These are phyloP conservation scores for Miscanthus lutarioriparius DNA, from an alignment of 176 grass and related monocot genomes.

Conservation along the genomic window DNA sequence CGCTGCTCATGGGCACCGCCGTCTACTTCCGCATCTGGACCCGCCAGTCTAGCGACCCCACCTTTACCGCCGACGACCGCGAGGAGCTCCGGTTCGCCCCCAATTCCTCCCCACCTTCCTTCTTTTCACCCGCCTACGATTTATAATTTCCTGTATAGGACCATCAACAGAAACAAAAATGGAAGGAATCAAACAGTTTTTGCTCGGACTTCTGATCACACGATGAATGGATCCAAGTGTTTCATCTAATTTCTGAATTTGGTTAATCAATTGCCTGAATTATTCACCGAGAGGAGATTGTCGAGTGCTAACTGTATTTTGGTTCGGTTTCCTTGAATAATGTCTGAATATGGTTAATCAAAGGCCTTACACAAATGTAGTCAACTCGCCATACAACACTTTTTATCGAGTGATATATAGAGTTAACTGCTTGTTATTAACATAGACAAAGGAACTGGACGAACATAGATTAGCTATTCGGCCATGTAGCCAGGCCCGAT, in stretches of 20 bases:
- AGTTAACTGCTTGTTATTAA: neutral
- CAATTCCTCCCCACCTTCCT: neutral
- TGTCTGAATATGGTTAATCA: neutral
- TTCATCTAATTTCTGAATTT: neutral
- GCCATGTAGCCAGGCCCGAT: neutral
- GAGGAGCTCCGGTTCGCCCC: conserved; percentile 52
- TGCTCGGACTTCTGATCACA: neutral
- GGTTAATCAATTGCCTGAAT: neutral
- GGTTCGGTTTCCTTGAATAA: neutral
- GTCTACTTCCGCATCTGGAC: conserved; percentile 65
- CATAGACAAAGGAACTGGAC: neutral
- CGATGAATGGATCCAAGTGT: conserved; percentile 16
- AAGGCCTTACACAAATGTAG: neutral
- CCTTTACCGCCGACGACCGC: conserved; percentile 54
- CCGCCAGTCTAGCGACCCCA: conserved; percentile 52
- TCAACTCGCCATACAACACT: neutral
- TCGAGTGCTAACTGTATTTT: neutral
- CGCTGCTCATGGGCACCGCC: conserved; percentile 52
- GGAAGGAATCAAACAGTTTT: neutral
- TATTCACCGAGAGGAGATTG: neutral
- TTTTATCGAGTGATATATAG: neutral
- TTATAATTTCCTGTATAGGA: neutral
- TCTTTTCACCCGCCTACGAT: too few relatives aligned
- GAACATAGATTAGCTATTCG: neutral
- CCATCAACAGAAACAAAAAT: neutral